phyloP scores from a whole-genome alignment of 768 basidiomycete genomes.

The Calocera viscosa region DNA sequence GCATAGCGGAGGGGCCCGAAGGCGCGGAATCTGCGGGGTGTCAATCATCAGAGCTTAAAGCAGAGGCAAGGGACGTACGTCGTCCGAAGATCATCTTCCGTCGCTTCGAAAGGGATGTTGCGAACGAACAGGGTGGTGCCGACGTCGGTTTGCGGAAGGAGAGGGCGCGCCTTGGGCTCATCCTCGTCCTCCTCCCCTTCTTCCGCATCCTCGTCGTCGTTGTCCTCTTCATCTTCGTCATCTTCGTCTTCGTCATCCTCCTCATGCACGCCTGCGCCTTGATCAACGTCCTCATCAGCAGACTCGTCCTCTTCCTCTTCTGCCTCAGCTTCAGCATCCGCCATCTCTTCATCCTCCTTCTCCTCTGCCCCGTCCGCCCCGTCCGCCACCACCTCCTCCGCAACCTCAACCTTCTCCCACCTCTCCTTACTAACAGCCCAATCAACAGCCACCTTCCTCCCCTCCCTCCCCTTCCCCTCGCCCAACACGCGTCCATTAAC shows the following conservation, averaged over 20 bases:
- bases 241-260: constrained; percentile 31
- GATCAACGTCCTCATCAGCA: constrained; percentile 22
- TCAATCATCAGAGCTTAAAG: constrained; percentile 9
- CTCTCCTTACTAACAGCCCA: constrained; percentile 92
- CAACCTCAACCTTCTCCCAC: constrained; percentile 70
- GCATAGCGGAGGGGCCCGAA: constrained; percentile 92
- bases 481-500: constrained; percentile 64
- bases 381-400: constrained; percentile 29
- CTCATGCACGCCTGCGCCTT: constrained; percentile 22
- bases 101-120: constrained; percentile 83
- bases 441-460: constrained; percentile 76
- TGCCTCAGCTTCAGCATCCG: constrained; percentile 22
- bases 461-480: constrained; percentile 31
- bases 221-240: constrained; percentile 28
- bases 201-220: constrained; percentile 26
- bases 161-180: constrained; percentile 35
- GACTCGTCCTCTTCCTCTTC: constrained; percentile 23
- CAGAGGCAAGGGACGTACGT: constrained; percentile 40
- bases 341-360: constrained; percentile 23
- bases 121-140: constrained; percentile 90
- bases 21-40: constrained; percentile 56
- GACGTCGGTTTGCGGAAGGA: constrained; percentile 68
- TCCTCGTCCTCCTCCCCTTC: constrained; percentile 26
- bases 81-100: constrained; percentile 79
- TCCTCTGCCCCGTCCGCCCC: constrained; percentile 19